These are phyloP conservation scores for Aspergillus vadensis DNA, from an alignment of 2,329 filamentous ascomycete genomes.

Conservation along the genomic window DNA sequence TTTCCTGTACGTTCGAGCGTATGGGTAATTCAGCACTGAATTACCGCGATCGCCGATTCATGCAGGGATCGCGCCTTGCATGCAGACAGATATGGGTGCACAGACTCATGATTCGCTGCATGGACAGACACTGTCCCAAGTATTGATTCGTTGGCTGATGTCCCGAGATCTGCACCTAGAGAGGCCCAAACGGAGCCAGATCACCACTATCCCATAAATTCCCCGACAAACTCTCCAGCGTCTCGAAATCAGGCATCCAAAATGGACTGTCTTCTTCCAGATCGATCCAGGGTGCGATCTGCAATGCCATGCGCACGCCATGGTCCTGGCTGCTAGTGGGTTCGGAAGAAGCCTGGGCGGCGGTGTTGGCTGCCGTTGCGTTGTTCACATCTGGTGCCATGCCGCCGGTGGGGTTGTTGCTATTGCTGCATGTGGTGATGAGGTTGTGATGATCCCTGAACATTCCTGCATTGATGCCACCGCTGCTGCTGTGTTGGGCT, in stretches of 20 bases:
- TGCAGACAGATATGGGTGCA: background rate
- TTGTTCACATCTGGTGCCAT: constrained; percentile 13
- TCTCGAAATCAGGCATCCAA: constrained; percentile 46
- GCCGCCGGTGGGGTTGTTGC: background rate
- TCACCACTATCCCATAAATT: constrained; percentile 33
- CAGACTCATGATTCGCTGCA: no score
- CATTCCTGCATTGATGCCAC: constrained; percentile 15
- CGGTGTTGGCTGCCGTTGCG: constrained; percentile 1
- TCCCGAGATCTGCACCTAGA: constrained; percentile 18
- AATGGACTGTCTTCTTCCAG: constrained; percentile 37
- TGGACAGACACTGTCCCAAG: no score
- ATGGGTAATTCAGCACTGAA: background rate
- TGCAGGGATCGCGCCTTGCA: background rate
- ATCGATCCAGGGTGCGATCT: constrained; percentile 45
- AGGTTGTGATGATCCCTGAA: constrained; percentile 12
- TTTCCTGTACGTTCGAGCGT: background rate
- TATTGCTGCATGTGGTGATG: constrained; percentile 6
- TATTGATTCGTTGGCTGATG: background rate
- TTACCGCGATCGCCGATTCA: background rate
- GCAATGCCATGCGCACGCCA: constrained; percentile 42
- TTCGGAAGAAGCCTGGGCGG: no score
- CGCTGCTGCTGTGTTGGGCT: constrained; percentile 30
- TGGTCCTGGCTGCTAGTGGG: constrained; percentile 29
- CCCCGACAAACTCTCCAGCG: constrained; percentile 35
- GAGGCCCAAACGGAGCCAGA: constrained; percentile 31